These are phyloP conservation scores for Diaporthe sp. DNA, from an alignment of 2,329 filamentous ascomycete species.

Conservation along the genomic window DNA sequence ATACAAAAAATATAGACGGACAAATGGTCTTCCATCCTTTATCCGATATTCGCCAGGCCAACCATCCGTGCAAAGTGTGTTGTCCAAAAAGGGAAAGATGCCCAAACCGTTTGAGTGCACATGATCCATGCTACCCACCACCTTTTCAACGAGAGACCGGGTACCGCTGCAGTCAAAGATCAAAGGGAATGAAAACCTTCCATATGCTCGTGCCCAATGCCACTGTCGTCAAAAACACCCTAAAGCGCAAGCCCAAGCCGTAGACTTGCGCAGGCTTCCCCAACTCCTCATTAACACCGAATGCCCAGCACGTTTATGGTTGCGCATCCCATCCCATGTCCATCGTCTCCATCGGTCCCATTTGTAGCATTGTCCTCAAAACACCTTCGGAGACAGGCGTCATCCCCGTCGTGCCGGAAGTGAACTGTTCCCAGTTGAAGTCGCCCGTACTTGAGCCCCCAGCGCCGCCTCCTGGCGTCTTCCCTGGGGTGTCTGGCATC, in stretches of 20 bases:
- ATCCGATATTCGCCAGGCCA: conserved; percentile 10
- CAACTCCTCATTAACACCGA: neutral
- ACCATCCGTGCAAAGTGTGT: neutral
- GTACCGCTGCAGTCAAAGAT: neutral
- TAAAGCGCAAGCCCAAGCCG: neutral
- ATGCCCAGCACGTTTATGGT: conserved; percentile 35
- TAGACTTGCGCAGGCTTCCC: neutral
- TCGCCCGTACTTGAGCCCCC: conserved; percentile 39
- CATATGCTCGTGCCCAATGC: neutral
- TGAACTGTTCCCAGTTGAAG: conserved; percentile 50
- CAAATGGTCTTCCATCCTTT: neutral
- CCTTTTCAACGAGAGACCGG: neutral
- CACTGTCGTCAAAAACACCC: neutral
- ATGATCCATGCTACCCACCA: neutral
- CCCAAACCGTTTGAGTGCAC: neutral
- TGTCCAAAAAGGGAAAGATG: neutral
- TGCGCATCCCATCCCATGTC: conserved; percentile 62
- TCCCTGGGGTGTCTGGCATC: conserved; percentile 52
- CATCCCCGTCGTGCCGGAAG: conserved; percentile 57
- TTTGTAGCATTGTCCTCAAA: conserved; percentile 68
- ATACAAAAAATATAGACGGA: conserved; percentile 22
- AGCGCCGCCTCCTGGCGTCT: conserved; percentile 40
- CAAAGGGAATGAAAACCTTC: neutral
- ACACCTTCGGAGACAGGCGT: conserved; percentile 70
- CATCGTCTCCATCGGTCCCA: conserved; percentile 73